phyloP scores from a whole-genome alignment of 345 rosid species.

The Citrus medica region DNA sequence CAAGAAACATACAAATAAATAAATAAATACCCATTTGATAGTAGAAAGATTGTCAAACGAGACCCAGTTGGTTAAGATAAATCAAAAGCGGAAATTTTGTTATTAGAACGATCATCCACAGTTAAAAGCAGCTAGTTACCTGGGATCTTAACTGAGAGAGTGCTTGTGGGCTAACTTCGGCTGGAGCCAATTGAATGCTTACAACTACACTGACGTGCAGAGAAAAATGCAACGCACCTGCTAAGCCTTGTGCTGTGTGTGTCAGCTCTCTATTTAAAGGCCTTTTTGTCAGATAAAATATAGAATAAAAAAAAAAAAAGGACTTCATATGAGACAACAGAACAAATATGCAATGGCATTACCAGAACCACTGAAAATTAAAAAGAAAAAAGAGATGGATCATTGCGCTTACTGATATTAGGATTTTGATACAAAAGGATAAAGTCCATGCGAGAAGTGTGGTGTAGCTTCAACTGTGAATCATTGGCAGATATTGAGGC shows the following conservation, averaged over 20 bases:
- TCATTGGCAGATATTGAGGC: constrained; percentile 21
- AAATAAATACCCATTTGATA: background rate
- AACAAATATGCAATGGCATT: constrained; percentile 13
- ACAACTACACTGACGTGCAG: background rate
- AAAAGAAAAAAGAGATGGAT: constrained; percentile 7
- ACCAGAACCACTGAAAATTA: constrained; percentile 56
- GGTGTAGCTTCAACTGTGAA: constrained; percentile 41
- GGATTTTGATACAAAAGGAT: constrained; percentile 24
- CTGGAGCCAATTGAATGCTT: background rate
- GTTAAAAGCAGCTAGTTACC: background rate
- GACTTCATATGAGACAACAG: background rate
- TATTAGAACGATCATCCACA: background rate
- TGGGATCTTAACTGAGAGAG: background rate
- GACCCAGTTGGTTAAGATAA: background rate
- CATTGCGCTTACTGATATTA: background rate
- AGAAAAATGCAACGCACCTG: background rate
- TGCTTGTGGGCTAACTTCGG: background rate
- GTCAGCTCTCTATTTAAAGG: background rate
- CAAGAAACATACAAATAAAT: background rate
- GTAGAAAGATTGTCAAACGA: background rate
- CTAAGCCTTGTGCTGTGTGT: background rate
- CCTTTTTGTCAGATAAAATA: background rate
- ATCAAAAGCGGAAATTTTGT: background rate
- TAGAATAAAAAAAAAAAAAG: background rate
- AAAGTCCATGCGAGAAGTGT: constrained; percentile 37